Percentiles rank a stretch among this genome's conserved stretches.
Evolutionary conservation across 139 green algal genomes (phyloP).

Genomic region (Chlorella sp.): DNA sequence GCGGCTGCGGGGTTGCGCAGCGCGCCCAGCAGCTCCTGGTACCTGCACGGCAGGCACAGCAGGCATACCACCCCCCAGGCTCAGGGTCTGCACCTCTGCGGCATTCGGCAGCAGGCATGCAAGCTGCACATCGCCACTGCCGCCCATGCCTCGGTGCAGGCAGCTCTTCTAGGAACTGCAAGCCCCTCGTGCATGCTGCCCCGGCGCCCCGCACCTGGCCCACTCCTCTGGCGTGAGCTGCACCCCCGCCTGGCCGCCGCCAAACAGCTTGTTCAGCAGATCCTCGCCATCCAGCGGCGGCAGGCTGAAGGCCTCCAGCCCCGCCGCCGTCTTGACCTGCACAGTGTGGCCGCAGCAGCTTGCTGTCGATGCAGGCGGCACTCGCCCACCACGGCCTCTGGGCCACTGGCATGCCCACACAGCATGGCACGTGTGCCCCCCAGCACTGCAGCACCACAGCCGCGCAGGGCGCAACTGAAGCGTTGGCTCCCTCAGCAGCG

Average conservation of each 20-base stretch:
- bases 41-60: constrained; percentile 1
- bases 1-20: not conserved
- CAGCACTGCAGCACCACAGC: no score
- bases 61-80: no score
- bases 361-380: no score
- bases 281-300: not conserved
- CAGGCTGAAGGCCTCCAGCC: not conserved
- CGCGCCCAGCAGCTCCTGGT: not conserved
- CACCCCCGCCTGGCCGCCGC: not conserved
- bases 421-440: no score
- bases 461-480: no score
- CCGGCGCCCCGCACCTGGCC: not conserved
- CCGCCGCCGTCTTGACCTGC: constrained; percentile 2
- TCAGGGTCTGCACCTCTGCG: no score
- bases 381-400: no score
- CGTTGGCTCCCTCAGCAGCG: no score
- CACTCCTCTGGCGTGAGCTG: not conserved
- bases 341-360: not conserved
- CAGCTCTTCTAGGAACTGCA: not conserved
- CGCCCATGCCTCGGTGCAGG: not conserved
- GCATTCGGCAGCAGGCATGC: not conserved
- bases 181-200: not conserved
- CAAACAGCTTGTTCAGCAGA: not conserved
- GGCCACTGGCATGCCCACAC: no score
- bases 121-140: not conserved